Evolutionary conservation across 2,329 filamentous ascomycete genomes (phyloP).

Genomic region (Magnaporthiopsis rhizophila): DNA sequence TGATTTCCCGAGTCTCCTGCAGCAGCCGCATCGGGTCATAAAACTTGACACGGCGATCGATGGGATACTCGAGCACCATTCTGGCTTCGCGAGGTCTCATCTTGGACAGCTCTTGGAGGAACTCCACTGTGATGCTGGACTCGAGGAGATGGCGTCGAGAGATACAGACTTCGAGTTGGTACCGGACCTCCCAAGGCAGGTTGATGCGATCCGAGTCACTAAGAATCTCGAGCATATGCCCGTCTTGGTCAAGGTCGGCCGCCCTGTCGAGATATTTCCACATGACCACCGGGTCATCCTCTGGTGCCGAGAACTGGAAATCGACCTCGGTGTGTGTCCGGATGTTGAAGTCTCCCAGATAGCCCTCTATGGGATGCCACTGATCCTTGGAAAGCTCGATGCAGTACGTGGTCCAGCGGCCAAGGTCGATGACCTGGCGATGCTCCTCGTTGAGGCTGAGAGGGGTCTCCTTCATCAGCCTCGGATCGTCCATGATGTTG

Average conservation of each 20-base stretch:
- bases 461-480: constrained; percentile 24
- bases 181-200: constrained; percentile 62
- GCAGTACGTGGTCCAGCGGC: constrained; percentile 49
- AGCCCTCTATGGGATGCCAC: constrained; percentile 37
- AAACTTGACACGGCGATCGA: constrained; percentile 40
- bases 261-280: constrained; percentile 10
- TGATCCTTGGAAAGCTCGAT: constrained; percentile 29
- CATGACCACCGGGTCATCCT: constrained; percentile 2
- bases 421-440: constrained; percentile 39
- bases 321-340: constrained; percentile 16
- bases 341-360: constrained; percentile 68
- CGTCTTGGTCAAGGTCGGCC: neutral
- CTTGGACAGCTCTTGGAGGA: constrained; percentile 52
- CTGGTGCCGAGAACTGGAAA: constrained; percentile 9
- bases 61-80: constrained; percentile 66
- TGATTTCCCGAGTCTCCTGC: constrained; percentile 38
- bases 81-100: constrained; percentile 46
- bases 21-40: constrained; percentile 71
- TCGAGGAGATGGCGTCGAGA: constrained; percentile 72
- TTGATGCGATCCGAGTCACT: neutral
- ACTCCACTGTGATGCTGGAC: constrained; percentile 59
- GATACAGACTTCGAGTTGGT: constrained; percentile 91
- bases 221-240: neutral
- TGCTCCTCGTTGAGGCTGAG: constrained; percentile 29
- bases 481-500: constrained; percentile 31